Evolutionary conservation across 805 yeast genomes (phyloP).

Genomic region (Kluyveromyces aestuarii): DNA sequence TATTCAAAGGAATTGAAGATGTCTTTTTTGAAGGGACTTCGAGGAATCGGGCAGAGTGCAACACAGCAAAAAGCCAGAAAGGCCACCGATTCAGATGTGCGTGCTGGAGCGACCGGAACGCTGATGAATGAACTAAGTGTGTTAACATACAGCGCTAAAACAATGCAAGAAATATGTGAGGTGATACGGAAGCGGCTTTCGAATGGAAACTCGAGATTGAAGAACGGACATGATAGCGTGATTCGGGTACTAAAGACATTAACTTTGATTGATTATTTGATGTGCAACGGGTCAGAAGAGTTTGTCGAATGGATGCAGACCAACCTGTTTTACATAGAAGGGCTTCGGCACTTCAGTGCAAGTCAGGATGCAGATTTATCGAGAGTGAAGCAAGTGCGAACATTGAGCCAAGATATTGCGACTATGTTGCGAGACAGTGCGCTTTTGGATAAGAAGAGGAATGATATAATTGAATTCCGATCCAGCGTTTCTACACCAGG

Average conservation of each 20-base stretch:
- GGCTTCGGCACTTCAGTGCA: constrained; percentile 28
- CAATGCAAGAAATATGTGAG: constrained; percentile 32
- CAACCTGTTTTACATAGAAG: constrained; percentile 20
- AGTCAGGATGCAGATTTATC: constrained; percentile 26
- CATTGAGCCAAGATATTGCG: constrained; percentile 29
- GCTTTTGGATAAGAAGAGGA: constrained; percentile 18
- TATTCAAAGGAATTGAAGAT: constrained; percentile 4
- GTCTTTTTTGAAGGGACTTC: constrained; percentile 24
- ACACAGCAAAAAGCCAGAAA: constrained; percentile 32
- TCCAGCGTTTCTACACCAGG: constrained; percentile 29
- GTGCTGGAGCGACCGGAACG: constrained; percentile 47
- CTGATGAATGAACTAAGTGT: constrained; percentile 44
- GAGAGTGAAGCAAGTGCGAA: constrained; percentile 33
- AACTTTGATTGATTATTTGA: constrained; percentile 41
- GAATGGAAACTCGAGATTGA: constrained; percentile 17
- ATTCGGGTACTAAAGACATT: constrained; percentile 39
- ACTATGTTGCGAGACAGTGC: constrained; percentile 26
- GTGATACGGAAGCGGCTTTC: constrained; percentile 34
- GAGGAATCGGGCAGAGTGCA: constrained; percentile 26
- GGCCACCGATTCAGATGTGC: constrained; percentile 43
- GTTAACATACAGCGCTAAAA: constrained; percentile 34
- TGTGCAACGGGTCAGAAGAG: constrained; percentile 45
- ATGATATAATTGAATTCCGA: constrained; percentile 22
- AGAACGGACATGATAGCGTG: constrained; percentile 27
- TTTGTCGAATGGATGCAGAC: constrained; percentile 41